These are phyloP conservation scores for Lipomyces anomalus DNA, from an alignment of 805 yeast species.

Conservation along the genomic window DNA sequence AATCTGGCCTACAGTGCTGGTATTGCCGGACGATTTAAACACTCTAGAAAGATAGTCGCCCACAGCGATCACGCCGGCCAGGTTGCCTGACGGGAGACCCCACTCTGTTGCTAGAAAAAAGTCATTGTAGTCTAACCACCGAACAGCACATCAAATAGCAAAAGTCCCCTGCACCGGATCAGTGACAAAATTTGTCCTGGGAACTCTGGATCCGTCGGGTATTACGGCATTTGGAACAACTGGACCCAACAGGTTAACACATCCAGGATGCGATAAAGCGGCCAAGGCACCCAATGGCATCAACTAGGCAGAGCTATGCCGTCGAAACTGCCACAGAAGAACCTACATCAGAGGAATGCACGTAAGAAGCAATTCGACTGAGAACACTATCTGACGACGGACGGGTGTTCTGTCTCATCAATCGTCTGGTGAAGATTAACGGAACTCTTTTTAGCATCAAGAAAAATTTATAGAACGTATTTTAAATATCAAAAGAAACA, in stretches of 20 bases:
- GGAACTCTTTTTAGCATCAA: too few relatives aligned
- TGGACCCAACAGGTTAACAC: slow-evolving; percentile 46
- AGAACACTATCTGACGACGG: too few relatives aligned
- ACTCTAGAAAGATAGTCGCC: slow-evolving; percentile 51
- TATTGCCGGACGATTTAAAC: slow-evolving; percentile 38
- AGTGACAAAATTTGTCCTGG: slow-evolving; percentile 46
- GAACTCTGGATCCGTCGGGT: slow-evolving; percentile 51
- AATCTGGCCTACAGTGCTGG: slow-evolving; percentile 28
- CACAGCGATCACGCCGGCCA: slow-evolving; percentile 55
- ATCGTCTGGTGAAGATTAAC: too few relatives aligned
- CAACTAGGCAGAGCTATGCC: slow-evolving; percentile 50
- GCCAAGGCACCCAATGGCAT: slow-evolving; percentile 55
- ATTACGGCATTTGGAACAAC: too few relatives aligned
- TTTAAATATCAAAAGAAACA: too few relatives aligned
- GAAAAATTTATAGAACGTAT: too few relatives aligned
- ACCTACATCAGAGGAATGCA: too few relatives aligned
- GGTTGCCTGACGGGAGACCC: slow-evolving; percentile 62
- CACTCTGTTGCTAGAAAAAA: slow-evolving; percentile 67
- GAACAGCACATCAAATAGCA: slow-evolving; percentile 49
- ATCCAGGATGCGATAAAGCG: slow-evolving; percentile 49
- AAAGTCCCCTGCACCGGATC: slow-evolving; percentile 59
- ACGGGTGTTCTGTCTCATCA: too few relatives aligned
- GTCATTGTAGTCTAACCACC: slow-evolving; percentile 60
- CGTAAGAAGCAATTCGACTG: too few relatives aligned
- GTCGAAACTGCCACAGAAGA: too few relatives aligned